Evolutionary conservation across 768 basidiomycete genomes (phyloP), one percentile per base, ranked within the genome.

Genomic region (Tulasnella sp.): DNA sequence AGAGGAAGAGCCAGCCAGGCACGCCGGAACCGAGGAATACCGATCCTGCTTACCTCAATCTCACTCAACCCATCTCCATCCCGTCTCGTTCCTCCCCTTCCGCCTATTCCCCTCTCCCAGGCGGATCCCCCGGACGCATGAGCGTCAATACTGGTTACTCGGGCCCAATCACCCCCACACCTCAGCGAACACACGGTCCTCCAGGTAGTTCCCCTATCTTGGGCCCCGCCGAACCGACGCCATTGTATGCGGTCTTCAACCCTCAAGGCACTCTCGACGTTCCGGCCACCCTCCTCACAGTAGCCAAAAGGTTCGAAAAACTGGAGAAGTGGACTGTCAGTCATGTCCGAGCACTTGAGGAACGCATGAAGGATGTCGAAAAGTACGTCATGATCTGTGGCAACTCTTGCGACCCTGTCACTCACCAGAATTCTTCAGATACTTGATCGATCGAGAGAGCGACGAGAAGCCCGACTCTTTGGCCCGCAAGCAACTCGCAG

Each of bases 351-450:
- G 94, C 94, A 1, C 86, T 96, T n/a, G 94, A 96, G 82, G 94
- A 95, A 27, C 89, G 94, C 42, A 96, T 96, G 94, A 91, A 91
- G 80, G 94, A 96, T 79, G 94, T 96, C n/a, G 94, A 96, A 83
- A 88, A 91, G 71, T 96, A 93, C 9, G 82, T 78, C 39, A 68
- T 40, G 3, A 76, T 74, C n/a, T 31, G 24, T 1, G 38, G 9
- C 46, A 74, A 36, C 24, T 52, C 24, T 5, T 42, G 2, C 0
- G 2, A 42, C 34, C 18, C 75, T 80, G 14, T 34, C 36, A 71
- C 36, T 62, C 62, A 48, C n/a, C 78, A 46, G n/a, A n/a, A 46
- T 76, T 31, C 40, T 14, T n/a, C 73, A 81, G 80, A 46, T 81
- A 80, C 44, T 80, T 81, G 27, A 81, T 34, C 24, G 82, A 77